phyloP scores from a whole-genome alignment of 1,284 basidiomycete genomes.

The Schizophyllum amplum region DNA sequence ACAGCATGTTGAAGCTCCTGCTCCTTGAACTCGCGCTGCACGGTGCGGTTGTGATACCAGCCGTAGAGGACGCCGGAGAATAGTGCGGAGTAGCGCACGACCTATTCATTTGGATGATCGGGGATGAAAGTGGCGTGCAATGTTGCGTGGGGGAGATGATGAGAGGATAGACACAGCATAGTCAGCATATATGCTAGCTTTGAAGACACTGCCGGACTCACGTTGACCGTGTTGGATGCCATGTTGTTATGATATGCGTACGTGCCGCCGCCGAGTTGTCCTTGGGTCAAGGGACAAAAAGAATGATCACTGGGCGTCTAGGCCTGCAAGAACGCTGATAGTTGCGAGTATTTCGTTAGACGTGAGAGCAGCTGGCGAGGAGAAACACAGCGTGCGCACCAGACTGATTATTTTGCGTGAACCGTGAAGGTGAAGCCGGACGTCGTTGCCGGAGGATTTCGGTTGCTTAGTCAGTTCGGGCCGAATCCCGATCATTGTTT shows the following conservation, averaged over 20 bases:
- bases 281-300: background rate
- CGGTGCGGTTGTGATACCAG: conserved; percentile 83
- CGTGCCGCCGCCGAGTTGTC: background rate
- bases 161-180: no score
- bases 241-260: background rate
- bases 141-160: no score
- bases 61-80: conserved; percentile 88
- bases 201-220: background rate
- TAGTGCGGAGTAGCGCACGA: conserved; percentile 93
- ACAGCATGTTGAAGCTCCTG: conserved; percentile 62
- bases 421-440: background rate
- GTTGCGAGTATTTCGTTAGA: background rate
- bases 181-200: no score
- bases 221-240: background rate
- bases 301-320: background rate
- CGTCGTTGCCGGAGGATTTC: background rate
- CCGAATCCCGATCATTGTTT: no score
- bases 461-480: background rate
- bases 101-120: conserved; percentile 38
- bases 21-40: conserved; percentile 78
- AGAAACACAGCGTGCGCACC: background rate
- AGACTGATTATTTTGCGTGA: background rate
- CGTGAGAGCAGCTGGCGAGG: background rate
- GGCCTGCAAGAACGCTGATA: background rate
- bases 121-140: background rate